Conservation (phyloP, 768 basidiomycete species). For the Rhizopogon sp. region DNA sequence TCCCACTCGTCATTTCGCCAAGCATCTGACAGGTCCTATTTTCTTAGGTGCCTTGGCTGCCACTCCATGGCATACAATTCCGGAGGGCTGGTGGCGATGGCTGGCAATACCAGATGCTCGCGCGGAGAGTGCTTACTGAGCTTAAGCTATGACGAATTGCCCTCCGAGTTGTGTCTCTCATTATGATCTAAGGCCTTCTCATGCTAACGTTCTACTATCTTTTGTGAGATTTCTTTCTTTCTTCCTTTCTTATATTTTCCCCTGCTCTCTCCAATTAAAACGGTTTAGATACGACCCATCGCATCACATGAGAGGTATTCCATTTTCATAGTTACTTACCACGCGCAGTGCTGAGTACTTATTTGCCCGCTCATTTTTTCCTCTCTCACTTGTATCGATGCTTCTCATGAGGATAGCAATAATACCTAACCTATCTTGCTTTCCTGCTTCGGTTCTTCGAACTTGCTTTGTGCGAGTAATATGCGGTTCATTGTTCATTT, state of each 20-base stretch:
- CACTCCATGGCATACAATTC: slow-evolving; percentile 94
- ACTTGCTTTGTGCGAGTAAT: background rate
- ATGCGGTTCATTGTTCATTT: too few relatives aligned
- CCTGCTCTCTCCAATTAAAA: background rate
- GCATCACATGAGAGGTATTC: background rate
- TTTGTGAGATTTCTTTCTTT: slow-evolving; percentile 16
- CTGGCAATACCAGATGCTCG: slow-evolving; percentile 98
- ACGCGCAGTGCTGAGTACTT: background rate
- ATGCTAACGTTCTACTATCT: slow-evolving; percentile 12
- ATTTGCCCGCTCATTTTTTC: slow-evolving; percentile 1
- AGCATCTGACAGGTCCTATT: slow-evolving; percentile 1
- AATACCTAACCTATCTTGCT: slow-evolving; percentile 5
- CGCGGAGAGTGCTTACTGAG: slow-evolving; percentile 80
- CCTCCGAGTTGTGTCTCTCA: background rate
- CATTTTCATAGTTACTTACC: background rate
- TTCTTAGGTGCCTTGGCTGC: slow-evolving; percentile 82
- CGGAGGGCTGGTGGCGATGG: slow-evolving; percentile 85
- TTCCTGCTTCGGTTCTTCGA: background rate
- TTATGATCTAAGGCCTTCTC: slow-evolving; percentile 6
- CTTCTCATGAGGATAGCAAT: slow-evolving; percentile 6
- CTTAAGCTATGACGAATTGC: slow-evolving; percentile 61
- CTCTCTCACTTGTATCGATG: slow-evolving; percentile 6
- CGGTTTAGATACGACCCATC: slow-evolving; percentile 3
- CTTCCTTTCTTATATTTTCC: background rate
- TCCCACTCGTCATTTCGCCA: background rate